phyloP scores from a whole-genome alignment of 140 eudicot species.

The Erigeron philadelphicus region DNA sequence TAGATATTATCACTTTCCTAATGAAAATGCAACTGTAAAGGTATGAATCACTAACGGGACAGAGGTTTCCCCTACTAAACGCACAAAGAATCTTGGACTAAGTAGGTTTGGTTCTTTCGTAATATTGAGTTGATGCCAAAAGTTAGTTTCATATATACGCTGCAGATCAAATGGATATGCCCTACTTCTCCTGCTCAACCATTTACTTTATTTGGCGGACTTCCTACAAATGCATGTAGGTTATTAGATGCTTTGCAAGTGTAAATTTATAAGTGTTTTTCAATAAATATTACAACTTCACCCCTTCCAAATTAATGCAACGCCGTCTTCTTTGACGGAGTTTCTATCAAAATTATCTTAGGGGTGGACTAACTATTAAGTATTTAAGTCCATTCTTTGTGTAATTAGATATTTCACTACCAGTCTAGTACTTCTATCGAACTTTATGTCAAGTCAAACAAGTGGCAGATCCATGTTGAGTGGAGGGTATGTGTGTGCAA shows the following conservation, averaged over 20 bases:
- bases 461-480: neutral
- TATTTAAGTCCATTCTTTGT: neutral
- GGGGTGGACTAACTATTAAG: conserved; percentile 1
- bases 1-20: neutral
- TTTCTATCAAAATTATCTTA: conserved; percentile 5
- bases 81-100: neutral
- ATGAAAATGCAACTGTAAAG: neutral
- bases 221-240: conserved; percentile 87
- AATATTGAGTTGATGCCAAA: conserved; percentile 9
- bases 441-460: neutral
- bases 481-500: neutral
- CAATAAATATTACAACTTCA: neutral
- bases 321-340: neutral
- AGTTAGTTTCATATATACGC: conserved; percentile 7
- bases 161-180: conserved; percentile 91
- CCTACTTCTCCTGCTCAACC: conserved; percentile 85
- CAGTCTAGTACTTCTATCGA: conserved; percentile 5
- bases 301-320: conserved; percentile 8
- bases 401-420: neutral
- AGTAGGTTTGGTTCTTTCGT: neutral
- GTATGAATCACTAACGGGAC: neutral
- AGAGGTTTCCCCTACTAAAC: neutral
- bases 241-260: conserved; percentile 9
- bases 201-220: conserved; percentile 71
- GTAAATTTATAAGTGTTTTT: neutral